phyloP scores from a whole-genome alignment of 75 land plant genomes.

The Pinus albicaulis region DNA sequence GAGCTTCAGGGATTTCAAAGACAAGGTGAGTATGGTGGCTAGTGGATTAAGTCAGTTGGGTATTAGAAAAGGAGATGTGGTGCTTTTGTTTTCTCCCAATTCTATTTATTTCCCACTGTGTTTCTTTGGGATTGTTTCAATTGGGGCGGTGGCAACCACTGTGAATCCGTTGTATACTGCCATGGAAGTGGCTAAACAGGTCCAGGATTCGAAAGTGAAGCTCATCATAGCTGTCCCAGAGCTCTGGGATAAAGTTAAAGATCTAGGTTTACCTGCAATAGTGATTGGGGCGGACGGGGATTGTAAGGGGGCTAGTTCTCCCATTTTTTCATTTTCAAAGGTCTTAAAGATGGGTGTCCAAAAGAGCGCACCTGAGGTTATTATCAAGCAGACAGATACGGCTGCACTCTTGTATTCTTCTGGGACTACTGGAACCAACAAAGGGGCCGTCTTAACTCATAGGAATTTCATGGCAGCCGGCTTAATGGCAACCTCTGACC shows the following conservation, averaged over 20 bases:
- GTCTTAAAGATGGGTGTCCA: not conserved
- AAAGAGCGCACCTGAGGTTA: conserved; percentile 12
- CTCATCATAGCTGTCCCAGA: conserved; percentile 53
- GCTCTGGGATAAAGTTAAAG: conserved; percentile 39
- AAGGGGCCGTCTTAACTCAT: conserved; percentile 77
- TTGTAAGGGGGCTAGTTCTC: too few species aligned
- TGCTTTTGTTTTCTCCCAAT: conserved; percentile 59
- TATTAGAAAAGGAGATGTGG: conserved; percentile 52
- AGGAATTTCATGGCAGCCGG: conserved; percentile 55
- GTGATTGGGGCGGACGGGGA: conserved; percentile 5
- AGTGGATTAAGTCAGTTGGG: conserved; percentile 24
- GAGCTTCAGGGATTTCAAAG: conserved; percentile 30
- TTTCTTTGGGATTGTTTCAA: conserved; percentile 43
- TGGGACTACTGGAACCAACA: conserved; percentile 80
- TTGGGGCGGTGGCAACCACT: conserved; percentile 68
- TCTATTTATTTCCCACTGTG: conserved; percentile 44
- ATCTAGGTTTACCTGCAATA: conserved; percentile 22
- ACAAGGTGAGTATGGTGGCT: conserved; percentile 17
- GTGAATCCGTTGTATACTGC: conserved; percentile 63
- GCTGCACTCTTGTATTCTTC: conserved; percentile 78
- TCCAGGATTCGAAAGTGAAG: conserved; percentile 36
- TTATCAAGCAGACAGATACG: conserved; percentile 39
- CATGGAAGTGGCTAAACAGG: conserved; percentile 52
- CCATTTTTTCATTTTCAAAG: not conserved
- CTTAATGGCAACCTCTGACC: conserved; percentile 28